Evolutionary conservation across 352 stramenopile species (phyloP), one percentile per base, ranked within the genome.

Genomic region (Globisporangium nunn): DNA sequence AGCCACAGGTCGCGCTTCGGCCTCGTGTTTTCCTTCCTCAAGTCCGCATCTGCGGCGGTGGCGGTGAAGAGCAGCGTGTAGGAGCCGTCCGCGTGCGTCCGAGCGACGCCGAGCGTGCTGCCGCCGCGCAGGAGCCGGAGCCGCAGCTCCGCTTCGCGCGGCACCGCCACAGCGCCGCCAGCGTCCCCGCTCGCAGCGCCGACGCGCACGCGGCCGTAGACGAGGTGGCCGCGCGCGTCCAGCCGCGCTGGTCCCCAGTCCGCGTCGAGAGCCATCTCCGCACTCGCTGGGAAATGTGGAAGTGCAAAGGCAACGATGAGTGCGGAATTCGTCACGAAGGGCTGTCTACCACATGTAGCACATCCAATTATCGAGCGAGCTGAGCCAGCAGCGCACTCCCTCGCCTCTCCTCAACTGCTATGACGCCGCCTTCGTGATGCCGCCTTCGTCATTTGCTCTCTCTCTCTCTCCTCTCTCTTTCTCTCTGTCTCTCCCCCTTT

Each of bases 1-100:
- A 63, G 3, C 41, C n/a, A n/a, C 30, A 60, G 43, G 3, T 54
- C 50, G 17, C 10, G 23, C 17, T 11, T 7, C 30, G 23, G 6
- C 6, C 10, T 37, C 33, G 6, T 37, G 33, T 37, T 37, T 23
- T 23, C 23, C 33, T 37, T 37, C 33, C 10, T 37, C 6, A 31
- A 15, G 10, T 18, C 37, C 17, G 18, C 45, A 28, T 35, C 52
- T 23, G 40, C 23, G 23, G 23, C 23, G 23, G 23, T 23, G 23
- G 23, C 23, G 23, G 23, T 43, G 30, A 63, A 40, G 8, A 54
- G 41, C 35, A 63, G 47, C 28, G 49, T 59, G 39, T 59, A 63
- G 0, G 41, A 39, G 3, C 57, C 50, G 44, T 63, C 30, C 17
- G 43, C 50, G 52, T n/a, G 29, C 4, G 33, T 63, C 35, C 23